Percentiles rank a stretch among this genome's conserved stretches.
phyloP scores from a whole-genome alignment of 139 green algal genomes.

The Chlorella vulgaris region DNA sequence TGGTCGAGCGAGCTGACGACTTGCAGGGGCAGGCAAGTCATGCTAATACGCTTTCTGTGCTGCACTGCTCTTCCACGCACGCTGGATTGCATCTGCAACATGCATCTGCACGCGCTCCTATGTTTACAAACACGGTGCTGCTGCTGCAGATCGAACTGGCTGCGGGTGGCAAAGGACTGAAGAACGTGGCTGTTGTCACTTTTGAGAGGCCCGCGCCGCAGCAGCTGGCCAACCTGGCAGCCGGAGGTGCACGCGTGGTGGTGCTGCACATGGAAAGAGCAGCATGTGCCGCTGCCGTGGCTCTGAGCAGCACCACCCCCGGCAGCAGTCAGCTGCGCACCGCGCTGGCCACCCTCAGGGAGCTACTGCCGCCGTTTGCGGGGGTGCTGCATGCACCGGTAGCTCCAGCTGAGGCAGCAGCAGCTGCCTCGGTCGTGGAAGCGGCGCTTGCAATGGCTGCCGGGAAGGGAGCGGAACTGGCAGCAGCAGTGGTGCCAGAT shows the following conservation, averaged over 20 bases:
- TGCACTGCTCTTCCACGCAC: not conserved
- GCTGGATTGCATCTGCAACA: not conserved
- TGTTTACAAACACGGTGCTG: not conserved
- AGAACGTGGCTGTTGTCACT: conserved; percentile 20
- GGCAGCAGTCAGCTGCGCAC: conserved; percentile 15
- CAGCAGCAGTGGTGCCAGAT: not conserved
- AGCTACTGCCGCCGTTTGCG: conserved; percentile 41
- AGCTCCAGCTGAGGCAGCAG: not conserved
- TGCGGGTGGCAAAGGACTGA: conserved; percentile 7
- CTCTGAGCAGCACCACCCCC: not conserved
- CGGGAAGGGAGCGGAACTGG: not conserved
- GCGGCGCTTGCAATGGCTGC: not conserved
- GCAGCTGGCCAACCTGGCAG: conserved; percentile 2
- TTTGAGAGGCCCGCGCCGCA: not conserved
- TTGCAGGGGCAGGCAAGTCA: conserved; percentile 4
- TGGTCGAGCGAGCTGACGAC: not conserved
- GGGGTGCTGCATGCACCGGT: conserved; percentile 32
- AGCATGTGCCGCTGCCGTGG: not conserved
- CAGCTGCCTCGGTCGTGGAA: not conserved
- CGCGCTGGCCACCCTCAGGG: conserved; percentile 30
- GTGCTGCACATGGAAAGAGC: conserved; percentile 25
- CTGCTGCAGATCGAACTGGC: conserved; percentile 9
- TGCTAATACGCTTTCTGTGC: not conserved
- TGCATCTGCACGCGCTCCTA: not conserved
- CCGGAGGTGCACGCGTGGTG: not conserved